Evolutionary conservation across 106 monocot genomes (phyloP).

Genomic region (Dendrobium huoshanense): DNA sequence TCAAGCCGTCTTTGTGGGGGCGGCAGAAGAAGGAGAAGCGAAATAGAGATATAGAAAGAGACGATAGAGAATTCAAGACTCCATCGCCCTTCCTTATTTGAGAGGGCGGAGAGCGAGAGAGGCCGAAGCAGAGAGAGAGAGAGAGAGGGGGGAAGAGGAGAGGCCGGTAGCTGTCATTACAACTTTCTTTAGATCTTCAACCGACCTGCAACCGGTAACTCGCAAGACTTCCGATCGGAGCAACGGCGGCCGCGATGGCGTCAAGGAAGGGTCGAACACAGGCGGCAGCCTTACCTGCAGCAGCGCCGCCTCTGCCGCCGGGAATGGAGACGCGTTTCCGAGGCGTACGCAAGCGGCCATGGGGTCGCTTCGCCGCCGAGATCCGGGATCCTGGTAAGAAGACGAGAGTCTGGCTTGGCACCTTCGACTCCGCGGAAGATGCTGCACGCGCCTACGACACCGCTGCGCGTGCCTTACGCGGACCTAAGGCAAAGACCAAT

Average conservation of each 20-base stretch:
- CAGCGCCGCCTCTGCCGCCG: not conserved
- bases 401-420: slow-evolving; percentile 32
- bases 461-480: slow-evolving; percentile 23
- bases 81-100: not conserved
- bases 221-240: not conserved
- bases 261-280: slow-evolving; percentile 2
- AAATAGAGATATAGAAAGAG: not conserved
- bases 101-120: not conserved
- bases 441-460: slow-evolving; percentile 35
- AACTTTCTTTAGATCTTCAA: not conserved
- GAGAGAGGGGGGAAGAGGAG: not conserved
- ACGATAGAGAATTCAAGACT: slow-evolving; percentile 8
- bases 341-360: slow-evolving; percentile 32
- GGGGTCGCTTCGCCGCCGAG: slow-evolving; percentile 41
- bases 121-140: not conserved
- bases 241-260: not conserved
- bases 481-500: slow-evolving; percentile 35
- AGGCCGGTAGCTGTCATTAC: not conserved
- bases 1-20: not conserved
- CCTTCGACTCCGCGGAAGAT: slow-evolving; percentile 35
- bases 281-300: not conserved
- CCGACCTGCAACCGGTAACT: not conserved
- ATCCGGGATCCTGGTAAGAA: slow-evolving; percentile 28
- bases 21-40: not conserved
- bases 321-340: slow-evolving; percentile 16